Conservation (phyloP, 2,329 filamentous ascomycete species). For the Penicillium sp. region DNA sequence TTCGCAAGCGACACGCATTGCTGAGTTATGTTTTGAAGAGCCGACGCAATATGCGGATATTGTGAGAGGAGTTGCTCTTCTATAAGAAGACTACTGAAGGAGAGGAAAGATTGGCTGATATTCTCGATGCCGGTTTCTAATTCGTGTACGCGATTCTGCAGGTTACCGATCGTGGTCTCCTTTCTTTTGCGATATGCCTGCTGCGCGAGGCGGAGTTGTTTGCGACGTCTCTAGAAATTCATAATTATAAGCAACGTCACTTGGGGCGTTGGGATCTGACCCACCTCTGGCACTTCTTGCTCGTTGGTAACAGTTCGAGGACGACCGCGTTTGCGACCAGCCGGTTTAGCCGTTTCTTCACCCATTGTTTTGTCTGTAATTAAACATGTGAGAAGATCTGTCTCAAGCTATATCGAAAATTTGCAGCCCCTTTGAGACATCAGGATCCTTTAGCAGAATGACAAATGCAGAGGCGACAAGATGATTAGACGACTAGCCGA, state of each 20-base stretch:
- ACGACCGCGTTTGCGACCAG: slow-evolving; percentile 27
- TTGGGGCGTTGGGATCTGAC: slow-evolving; percentile 2
- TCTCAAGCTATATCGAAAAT: not conserved
- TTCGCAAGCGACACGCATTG: slow-evolving; percentile 27
- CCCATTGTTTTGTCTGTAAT: not conserved
- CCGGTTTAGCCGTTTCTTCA: slow-evolving; percentile 11
- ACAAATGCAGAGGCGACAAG: not conserved
- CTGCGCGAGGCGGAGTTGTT: slow-evolving; percentile 28
- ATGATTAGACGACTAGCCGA: not conserved
- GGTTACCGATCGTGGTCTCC: slow-evolving; percentile 26
- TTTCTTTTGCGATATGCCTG: slow-evolving; percentile 30
- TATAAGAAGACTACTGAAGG: slow-evolving; percentile 28
- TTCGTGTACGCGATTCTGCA: slow-evolving; percentile 26
- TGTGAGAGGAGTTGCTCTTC: slow-evolving; percentile 17
- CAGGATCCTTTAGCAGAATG: not conserved
- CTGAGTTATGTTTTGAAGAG: slow-evolving; percentile 25
- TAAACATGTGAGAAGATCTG: not conserved
- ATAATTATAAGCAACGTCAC: slow-evolving; percentile 6
- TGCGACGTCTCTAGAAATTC: slow-evolving; percentile 26
- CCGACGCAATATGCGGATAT: slow-evolving; percentile 21
- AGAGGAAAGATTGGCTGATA: slow-evolving; percentile 28
- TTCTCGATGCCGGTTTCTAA: slow-evolving; percentile 26
- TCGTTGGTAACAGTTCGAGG: slow-evolving; percentile 24
- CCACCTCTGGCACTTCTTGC: slow-evolving; percentile 26
- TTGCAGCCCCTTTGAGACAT: not conserved